Base-by-base conservation (phyloP, 2,329 filamentous ascomycete genomes). In the Phialemoniopsis sp. region DNA sequence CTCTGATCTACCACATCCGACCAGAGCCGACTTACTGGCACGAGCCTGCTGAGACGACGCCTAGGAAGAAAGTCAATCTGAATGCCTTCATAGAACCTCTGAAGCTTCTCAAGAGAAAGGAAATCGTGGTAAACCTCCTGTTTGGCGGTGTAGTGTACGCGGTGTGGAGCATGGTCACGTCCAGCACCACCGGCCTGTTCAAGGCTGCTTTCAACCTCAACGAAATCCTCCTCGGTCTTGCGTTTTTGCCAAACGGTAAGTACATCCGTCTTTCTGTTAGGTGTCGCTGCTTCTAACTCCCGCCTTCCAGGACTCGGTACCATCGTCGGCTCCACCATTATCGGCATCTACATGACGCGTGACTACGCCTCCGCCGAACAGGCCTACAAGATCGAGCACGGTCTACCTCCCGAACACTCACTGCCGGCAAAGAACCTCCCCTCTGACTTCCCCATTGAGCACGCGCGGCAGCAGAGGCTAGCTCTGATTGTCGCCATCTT, bases 161-260 rank as follows among this genome's bases (percentile, higher is more conserved):
- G 4, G 31, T 44, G 41, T 72, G 67, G 66, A 69, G 61, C 15
- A 72, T 73, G 68, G 63, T 72, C 5, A 68, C 63, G 8, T 60
- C 64, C 2, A 64, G 56, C 13, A 69, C 67, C 3, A 62, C 65
- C 0, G 47, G 49, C 1, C 36, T 64, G 4, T 60, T 70, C 41
- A 55, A 62, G 33, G 17, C 37, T 28, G 39, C 50, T 2, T 56
- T 56, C 18, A 32, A 37, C 3, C 49, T 58, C 1, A 45, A 34
- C 37, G 49, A 58, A 26, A 35, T 50, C 4, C 34, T 48, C 3
- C 39, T 57, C 5, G 55, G 55, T 8, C 45, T 57, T 1, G 45
- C 42, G 2, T 57, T 53, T 31, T 32, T 57, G 5, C 54, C 54
- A 3, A 57, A 55, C 26, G 52, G 54, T 26, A 26, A 26, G 6